Conservation (phyloP, 129 eudicot genomes). For the Erigeron canadensis region DNA sequence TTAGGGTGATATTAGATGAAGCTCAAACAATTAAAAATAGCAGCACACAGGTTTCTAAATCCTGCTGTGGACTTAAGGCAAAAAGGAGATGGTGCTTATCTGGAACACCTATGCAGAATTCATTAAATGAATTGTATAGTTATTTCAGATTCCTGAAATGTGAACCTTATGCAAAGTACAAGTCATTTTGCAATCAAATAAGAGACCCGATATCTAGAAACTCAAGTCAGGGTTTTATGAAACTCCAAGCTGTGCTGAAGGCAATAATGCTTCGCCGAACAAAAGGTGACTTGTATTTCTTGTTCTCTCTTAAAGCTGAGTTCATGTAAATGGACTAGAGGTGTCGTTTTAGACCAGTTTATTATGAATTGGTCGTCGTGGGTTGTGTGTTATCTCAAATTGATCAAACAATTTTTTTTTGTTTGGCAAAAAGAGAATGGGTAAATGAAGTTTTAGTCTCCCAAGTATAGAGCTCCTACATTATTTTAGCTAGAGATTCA, state of each 20-base stretch:
- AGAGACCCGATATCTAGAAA: slow-evolving; percentile 71
- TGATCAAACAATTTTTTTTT: no score
- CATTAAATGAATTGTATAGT: slow-evolving; percentile 83
- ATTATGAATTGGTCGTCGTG: no score
- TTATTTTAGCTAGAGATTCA: no score
- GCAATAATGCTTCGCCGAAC: slow-evolving; percentile 94
- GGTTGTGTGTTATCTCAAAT: no score
- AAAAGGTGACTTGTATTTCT: slow-evolving; percentile 52
- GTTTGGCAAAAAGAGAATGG: no score
- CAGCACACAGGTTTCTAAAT: slow-evolving; percentile 83
- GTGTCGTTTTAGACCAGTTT: no score
- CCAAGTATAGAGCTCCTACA: no score
- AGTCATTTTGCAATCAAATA: slow-evolving; percentile 51
- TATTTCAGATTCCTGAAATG: slow-evolving; percentile 85
- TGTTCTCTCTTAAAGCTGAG: no score
- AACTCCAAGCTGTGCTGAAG: slow-evolving; percentile 76
- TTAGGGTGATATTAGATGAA: slow-evolving; percentile 87
- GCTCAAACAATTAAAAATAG: slow-evolving; percentile 96
- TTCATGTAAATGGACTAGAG: no score
- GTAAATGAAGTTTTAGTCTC: no score
- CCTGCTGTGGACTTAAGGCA: slow-evolving; percentile 90
- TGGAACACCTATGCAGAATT: slow-evolving; percentile 95
- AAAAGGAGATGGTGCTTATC: slow-evolving; percentile 94
- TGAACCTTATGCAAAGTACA: slow-evolving; percentile 64
- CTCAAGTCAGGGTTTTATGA: slow-evolving; percentile 67